Conservation (phyloP, 176 grass and related monocot genomes). For the Eleusine coracana region DNA sequence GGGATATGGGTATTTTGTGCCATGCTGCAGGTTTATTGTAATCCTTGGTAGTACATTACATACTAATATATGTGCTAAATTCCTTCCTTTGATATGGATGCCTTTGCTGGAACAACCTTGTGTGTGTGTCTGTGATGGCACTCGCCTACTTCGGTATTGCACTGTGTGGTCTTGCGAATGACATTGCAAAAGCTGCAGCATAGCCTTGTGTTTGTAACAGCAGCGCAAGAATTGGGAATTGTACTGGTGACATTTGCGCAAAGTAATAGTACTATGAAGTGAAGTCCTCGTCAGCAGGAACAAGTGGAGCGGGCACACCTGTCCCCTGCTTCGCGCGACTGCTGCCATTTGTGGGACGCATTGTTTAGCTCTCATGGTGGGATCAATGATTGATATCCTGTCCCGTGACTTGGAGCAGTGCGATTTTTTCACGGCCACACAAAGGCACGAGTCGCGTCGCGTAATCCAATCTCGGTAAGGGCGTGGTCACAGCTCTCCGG, state of each 20-base stretch:
- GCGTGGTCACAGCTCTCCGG: background rate
- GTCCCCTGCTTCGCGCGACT: background rate
- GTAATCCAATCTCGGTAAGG: background rate
- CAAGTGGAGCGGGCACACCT: background rate
- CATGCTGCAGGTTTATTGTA: conserved; percentile 25
- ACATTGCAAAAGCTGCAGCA: background rate
- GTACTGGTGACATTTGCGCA: background rate
- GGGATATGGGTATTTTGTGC: conserved; percentile 12
- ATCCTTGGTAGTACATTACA: conserved; percentile 2
- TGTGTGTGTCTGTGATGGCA: too few species aligned
- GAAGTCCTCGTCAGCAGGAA: background rate
- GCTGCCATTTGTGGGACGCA: conserved; percentile 5
- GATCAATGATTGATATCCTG: conserved; percentile 1
- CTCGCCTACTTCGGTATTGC: background rate
- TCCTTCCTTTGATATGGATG: background rate
- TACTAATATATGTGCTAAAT: conserved; percentile 6
- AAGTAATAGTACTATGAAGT: background rate
- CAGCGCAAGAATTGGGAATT: too few species aligned
- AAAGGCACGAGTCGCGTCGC: background rate
- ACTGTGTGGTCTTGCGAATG: background rate
- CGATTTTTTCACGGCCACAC: background rate
- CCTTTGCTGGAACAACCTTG: background rate
- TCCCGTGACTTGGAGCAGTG: background rate
- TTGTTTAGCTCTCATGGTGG: background rate
- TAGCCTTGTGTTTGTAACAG: background rate